Evolutionary conservation across 2,329 filamentous ascomycete genomes (phyloP).

Genomic region (Neofusicoccum parvum): DNA sequence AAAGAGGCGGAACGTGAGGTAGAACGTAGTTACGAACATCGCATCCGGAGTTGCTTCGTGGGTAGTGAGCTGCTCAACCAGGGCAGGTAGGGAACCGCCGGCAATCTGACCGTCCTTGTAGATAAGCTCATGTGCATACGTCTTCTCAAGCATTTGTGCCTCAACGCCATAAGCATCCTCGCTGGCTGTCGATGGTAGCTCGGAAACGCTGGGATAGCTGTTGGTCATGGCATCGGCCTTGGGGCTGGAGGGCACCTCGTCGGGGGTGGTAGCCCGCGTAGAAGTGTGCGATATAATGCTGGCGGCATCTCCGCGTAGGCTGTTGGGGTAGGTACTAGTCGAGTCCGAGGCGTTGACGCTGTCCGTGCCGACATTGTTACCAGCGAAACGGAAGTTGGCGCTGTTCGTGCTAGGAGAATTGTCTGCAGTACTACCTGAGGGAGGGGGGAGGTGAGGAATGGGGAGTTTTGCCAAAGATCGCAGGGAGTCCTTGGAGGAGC

Average conservation of each 20-base stretch:
- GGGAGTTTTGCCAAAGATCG: slow-evolving; percentile 36
- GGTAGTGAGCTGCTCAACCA: slow-evolving; percentile 92
- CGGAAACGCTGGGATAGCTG: slow-evolving; percentile 66
- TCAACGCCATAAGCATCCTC: slow-evolving; percentile 82
- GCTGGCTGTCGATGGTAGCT: slow-evolving; percentile 63
- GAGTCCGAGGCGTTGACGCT: slow-evolving; percentile 77
- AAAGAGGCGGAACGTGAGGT: slow-evolving; percentile 93
- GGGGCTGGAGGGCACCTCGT: slow-evolving; percentile 58
- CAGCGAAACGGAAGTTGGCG: slow-evolving; percentile 29
- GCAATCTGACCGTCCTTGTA: slow-evolving; percentile 93
- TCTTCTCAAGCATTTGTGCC: slow-evolving; percentile 83
- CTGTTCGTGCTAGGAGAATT: slow-evolving; percentile 18
- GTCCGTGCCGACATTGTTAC: slow-evolving; percentile 46
- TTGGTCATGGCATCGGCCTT: slow-evolving; percentile 60
- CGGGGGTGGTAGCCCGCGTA: slow-evolving; percentile 85
- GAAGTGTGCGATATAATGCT: slow-evolving; percentile 81
- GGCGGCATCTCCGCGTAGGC: slow-evolving; percentile 73
- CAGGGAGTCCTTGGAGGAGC: slow-evolving; percentile 52
- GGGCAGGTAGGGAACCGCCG: slow-evolving; percentile 83
- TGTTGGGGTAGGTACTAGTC: slow-evolving; percentile 75
- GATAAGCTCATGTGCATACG: slow-evolving; percentile 86
- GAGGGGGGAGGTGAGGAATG: slow-evolving; percentile 31
- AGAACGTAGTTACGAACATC: slow-evolving; percentile 91
- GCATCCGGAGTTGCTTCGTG: slow-evolving; percentile 91
- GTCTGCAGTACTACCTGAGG: slow-evolving; percentile 24